Base-by-base conservation (phyloP, 352 stramenopile species). In the Globisporangium canariense region DNA sequence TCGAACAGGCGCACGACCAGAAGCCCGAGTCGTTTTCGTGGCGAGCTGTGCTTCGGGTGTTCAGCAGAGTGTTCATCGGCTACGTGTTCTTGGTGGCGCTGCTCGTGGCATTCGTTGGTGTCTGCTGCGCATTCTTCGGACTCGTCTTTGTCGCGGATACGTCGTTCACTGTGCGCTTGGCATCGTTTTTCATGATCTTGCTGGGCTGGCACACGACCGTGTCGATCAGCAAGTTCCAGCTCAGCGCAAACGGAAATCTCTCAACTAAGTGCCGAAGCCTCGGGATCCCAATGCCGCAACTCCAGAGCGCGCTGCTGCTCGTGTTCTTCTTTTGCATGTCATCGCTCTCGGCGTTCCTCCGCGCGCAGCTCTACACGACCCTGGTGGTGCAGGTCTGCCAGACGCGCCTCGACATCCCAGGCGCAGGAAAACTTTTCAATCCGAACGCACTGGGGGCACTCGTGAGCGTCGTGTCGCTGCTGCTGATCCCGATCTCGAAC, bases 361-460 rank as follows among this genome's bases (percentile, higher is more conserved):
- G 85, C 2, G 83, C 78, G 0, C 85, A 94, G 61, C 67, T 91
- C 16, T 92, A 90, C 69, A 82, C 83, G 11, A 84, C 79, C 0
- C 64, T 90, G 40, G 71, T 89, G 41, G 69, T 86, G 20, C 85
- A 94, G 55, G 71, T 77, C 1, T 94, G 83, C 34, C 83, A 92
- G 67, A 81, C 77, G 1, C 68, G 63, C 10, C 67, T 79, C 4
- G 62, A 67, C n/a, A 62, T 81, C 28, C 70, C 76, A 18, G 69
- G 76, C 18, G 67, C 58, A 10, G 60, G 47, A 2, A 56, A 36
- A 20, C 45, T 80, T 0, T 75, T 85, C 30, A 68, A 88, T 43
- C 81, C 79, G 4, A 78, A 86, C 34, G 46, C 73, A 9, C 54
- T 71, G n/a, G 66, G 66, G 3, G 66, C 66, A n/a, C 16, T 71